Evolutionary conservation across 2,329 filamentous ascomycete genomes (phyloP).

Genomic region (Dactylonectria estremocensis): DNA sequence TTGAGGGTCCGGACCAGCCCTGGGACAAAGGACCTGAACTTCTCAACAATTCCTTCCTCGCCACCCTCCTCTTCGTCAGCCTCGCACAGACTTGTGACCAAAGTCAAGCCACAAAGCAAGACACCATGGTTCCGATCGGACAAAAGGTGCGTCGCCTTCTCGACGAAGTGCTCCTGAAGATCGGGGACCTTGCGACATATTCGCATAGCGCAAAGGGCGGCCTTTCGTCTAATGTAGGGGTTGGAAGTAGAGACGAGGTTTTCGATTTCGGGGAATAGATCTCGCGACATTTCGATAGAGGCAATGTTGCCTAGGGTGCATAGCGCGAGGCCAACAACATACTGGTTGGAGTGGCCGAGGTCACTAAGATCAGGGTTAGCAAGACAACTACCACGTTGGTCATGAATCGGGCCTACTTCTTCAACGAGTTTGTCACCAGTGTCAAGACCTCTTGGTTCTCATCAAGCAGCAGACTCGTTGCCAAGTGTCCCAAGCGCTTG

Average conservation of each 20-base stretch:
- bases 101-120: conserved; percentile 89
- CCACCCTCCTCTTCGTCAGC: conserved; percentile 93
- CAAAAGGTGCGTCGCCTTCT: conserved; percentile 90
- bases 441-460: conserved; percentile 99
- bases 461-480: conserved; percentile 95
- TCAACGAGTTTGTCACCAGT: conserved; percentile 95
- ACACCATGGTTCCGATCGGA: conserved; percentile 97
- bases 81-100: conserved; percentile 94
- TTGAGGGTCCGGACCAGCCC: conserved; percentile 92
- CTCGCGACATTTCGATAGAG: conserved; percentile 97
- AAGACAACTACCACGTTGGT: conserved; percentile 11
- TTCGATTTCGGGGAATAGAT: conserved; percentile 97
- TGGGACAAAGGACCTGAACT: conserved; percentile 89
- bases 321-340: conserved; percentile 95
- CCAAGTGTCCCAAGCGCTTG: conserved; percentile 95
- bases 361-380: conserved; percentile 72
- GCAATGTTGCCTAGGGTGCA: conserved; percentile 98
- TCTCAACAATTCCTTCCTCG: conserved; percentile 91
- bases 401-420: conserved; percentile 77
- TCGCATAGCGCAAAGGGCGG: conserved; percentile 97
- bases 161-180: conserved; percentile 95
- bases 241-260: conserved; percentile 92
- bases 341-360: conserved; percentile 96
- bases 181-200: conserved; percentile 99
- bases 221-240: conserved; percentile 98